Conservation (phyloP, 208 protist genomes). For the Trichomonas vaginalis region DNA sequence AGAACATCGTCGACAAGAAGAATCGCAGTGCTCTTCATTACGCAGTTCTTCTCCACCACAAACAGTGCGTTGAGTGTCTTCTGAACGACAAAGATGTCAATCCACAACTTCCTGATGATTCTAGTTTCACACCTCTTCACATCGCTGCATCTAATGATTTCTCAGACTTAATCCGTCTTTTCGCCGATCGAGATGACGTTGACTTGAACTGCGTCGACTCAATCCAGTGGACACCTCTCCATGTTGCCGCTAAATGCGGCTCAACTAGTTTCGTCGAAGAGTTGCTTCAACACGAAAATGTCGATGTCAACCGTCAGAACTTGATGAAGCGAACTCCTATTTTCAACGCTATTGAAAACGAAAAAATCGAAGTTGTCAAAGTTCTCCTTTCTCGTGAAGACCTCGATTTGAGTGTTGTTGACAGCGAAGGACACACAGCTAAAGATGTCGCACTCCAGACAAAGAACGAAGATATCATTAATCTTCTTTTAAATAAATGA, state of each 20-base stretch:
- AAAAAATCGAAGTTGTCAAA: neutral
- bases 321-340: neutral
- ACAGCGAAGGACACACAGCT: neutral
- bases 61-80: neutral
- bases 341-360: neutral
- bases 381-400: neutral
- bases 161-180: neutral
- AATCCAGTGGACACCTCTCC: neutral
- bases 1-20: neutral
- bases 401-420: neutral
- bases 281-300: neutral
- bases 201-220: neutral
- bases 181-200: neutral
- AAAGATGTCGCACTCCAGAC: neutral
- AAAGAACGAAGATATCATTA: neutral
- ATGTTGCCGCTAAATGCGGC: neutral
- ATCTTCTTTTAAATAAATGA: too few species aligned
- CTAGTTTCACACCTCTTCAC: neutral
- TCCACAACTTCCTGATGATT: neutral
- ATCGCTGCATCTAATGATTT: neutral
- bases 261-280: neutral
- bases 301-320: neutral
- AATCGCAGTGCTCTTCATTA: neutral
- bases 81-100: neutral
- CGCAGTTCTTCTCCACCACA: neutral